Evolutionary conservation across 345 rosid species (phyloP), one percentile per base, ranked within the genome.

Genomic region (Gossypium rotundifolium): DNA sequence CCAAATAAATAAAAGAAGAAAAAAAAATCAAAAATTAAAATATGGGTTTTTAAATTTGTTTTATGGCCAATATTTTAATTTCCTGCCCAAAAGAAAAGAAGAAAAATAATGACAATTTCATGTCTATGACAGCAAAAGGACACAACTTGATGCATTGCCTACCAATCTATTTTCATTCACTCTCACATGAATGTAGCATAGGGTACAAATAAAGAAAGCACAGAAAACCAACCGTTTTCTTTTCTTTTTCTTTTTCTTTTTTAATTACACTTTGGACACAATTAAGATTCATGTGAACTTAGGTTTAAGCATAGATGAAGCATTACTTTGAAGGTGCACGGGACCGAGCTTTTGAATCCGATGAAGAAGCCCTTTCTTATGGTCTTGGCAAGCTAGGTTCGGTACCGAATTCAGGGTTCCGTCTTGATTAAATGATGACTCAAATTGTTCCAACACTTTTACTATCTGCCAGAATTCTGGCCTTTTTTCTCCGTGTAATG

Each of bases 401-500:
- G 74, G 79, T 16, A 60, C 85, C 69, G 89, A 83, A 77, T 82
- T 87, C 78, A 96, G 75, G 52, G 86, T 86, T 42, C 99, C 99
- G 42, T 93, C 88, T 29, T 59, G 79, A n/a, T 86, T 87, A 45
- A 88, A 84, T 0, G 98, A 91, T 40, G 83, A 38, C 59, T 69
- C 79, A 48, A 95, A 95, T 78, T 93, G 88, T 84, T 95, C 97
- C 74, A 95, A 83, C 23, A 90, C 93, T 82, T 89, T 93, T 63
- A 95, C 94, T n/a, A 95, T 81, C 84, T 95, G 99, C 91, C 93
- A 85, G 81, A 93, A 95, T 79, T 95, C 99, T 0, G 98, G 99
- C 84, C 99, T 88, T 83, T 91, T 93, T 17, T 90, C 98, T 6
- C 97, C 89, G 8, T 90, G 85, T 82, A 83, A 74, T 2, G 94